Evolutionary conservation across 768 basidiomycete species (phyloP).

Genomic region (Boletus edulis): DNA sequence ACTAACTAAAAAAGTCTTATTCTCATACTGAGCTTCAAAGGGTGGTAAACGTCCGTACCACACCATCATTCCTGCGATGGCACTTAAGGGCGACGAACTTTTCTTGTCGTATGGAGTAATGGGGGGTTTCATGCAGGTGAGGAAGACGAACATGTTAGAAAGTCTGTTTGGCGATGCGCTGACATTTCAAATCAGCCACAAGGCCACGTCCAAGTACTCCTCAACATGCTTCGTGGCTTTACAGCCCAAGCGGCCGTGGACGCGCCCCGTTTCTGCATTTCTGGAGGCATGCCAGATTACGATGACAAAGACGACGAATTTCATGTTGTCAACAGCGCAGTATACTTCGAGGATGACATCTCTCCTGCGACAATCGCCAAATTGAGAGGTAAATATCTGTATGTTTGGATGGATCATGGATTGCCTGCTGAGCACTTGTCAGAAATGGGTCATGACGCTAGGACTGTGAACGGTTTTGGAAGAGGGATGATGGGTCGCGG

Average conservation of each 20-base stretch:
- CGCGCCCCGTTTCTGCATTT: constrained; percentile 95
- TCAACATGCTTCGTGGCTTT: constrained; percentile 87
- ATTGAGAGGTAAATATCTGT: constrained; percentile 54
- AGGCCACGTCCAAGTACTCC: constrained; percentile 92
- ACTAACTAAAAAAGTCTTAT: background rate
- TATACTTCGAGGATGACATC: constrained; percentile 89
- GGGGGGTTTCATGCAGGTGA: constrained; percentile 87
- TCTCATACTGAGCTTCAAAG: constrained; percentile 31
- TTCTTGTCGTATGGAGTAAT: constrained; percentile 91
- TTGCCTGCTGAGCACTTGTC: constrained; percentile 5
- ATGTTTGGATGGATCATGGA: background rate
- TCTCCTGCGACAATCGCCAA: constrained; percentile 55
- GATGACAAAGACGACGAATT: constrained; percentile 47
- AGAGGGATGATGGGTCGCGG: constrained; percentile 77
- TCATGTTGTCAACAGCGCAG: constrained; percentile 70
- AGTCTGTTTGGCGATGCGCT: background rate
- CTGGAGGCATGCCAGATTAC: constrained; percentile 70
- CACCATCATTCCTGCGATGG: constrained; percentile 93
- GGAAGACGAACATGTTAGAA: background rate
- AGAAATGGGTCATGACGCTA: constrained; percentile 91
- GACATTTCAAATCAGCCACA: constrained; percentile 59
- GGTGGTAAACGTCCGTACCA: constrained; percentile 88
- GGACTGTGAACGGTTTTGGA: constrained; percentile 54
- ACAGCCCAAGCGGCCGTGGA: constrained; percentile 89
- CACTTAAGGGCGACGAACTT: constrained; percentile 71